phyloP scores from a whole-genome alignment of 2,329 filamentous ascomycete species.

The Knufia petricola region DNA sequence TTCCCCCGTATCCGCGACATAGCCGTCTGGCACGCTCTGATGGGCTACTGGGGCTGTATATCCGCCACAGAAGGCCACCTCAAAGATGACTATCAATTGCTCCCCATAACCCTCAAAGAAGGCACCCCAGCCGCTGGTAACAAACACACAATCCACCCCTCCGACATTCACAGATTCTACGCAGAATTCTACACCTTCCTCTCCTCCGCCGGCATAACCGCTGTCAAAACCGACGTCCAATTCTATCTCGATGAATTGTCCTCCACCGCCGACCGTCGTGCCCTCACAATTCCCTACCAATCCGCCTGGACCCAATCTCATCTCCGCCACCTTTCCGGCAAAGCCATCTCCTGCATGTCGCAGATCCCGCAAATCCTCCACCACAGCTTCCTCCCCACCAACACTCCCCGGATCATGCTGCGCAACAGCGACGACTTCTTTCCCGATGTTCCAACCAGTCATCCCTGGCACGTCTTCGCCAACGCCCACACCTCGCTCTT shows the following conservation, averaged over 20 bases:
- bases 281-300: slow-evolving; percentile 65
- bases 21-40: slow-evolving; percentile 86
- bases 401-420: slow-evolving; percentile 61
- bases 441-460: slow-evolving; percentile 66
- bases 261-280: slow-evolving; percentile 58
- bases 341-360: slow-evolving; percentile 89
- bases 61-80: slow-evolving; percentile 59
- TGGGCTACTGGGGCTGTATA: slow-evolving; percentile 86
- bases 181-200: slow-evolving; percentile 87
- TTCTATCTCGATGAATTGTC: slow-evolving; percentile 73
- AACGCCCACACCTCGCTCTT: slow-evolving; percentile 85
- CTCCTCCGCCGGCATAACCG: slow-evolving; percentile 61
- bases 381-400: slow-evolving; percentile 68
- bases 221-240: slow-evolving; percentile 88
- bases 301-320: slow-evolving; percentile 76
- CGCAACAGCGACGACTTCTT: slow-evolving; percentile 90
- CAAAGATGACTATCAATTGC: slow-evolving; percentile 67
- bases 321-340: slow-evolving; percentile 66
- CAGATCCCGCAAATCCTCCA: slow-evolving; percentile 80
- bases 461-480: slow-evolving; percentile 90
- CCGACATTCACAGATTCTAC: slow-evolving; percentile 70
- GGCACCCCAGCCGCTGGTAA: slow-evolving; percentile 45
- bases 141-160: slow-evolving; percentile 62
- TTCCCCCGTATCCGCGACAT: slow-evolving; percentile 70
- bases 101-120: slow-evolving; percentile 44